Evolutionary conservation across 2,329 filamentous ascomycete species (phyloP).

Genomic region (Exophiala oligosperma): DNA sequence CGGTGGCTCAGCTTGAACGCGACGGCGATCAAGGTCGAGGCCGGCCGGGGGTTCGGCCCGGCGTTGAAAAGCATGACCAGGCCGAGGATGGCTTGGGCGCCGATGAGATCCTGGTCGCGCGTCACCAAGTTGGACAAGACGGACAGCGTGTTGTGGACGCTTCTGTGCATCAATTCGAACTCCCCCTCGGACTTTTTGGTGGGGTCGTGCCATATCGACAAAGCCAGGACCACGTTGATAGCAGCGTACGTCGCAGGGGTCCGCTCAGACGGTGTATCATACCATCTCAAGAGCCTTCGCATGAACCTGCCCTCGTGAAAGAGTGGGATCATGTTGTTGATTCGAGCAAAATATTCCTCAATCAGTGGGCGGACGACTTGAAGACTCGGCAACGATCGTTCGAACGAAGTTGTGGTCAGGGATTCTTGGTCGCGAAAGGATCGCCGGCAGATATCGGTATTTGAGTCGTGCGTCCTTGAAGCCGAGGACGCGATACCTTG

Average conservation of each 20-base stretch:
- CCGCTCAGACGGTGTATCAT: background rate
- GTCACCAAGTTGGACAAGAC: constrained; percentile 28
- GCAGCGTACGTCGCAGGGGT: constrained; percentile 28
- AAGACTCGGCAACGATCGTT: constrained; percentile 30
- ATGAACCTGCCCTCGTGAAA: constrained; percentile 3
- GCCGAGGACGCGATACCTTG: background rate
- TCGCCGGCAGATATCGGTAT: background rate
- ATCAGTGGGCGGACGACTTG: constrained; percentile 7
- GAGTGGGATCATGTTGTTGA: constrained; percentile 4
- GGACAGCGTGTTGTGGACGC: constrained; percentile 29
- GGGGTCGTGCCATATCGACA: constrained; percentile 19
- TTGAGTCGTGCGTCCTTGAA: background rate
- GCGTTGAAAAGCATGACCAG: constrained; percentile 31
- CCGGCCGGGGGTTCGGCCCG: constrained; percentile 28
- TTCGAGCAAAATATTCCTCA: background rate
- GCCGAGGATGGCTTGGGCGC: constrained; percentile 32
- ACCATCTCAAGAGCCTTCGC: background rate
- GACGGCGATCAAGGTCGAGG: constrained; percentile 30
- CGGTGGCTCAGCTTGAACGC: constrained; percentile 9
- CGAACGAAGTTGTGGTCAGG: background rate
- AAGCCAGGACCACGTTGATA: constrained; percentile 32
- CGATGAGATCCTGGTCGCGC: constrained; percentile 29
- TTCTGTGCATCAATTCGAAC: constrained; percentile 17
- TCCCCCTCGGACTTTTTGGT: constrained; percentile 1
- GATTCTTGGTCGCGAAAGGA: background rate